These are phyloP conservation scores for Diplodia sapinea DNA, from an alignment of 2,329 filamentous ascomycete species.

Conservation along the genomic window DNA sequence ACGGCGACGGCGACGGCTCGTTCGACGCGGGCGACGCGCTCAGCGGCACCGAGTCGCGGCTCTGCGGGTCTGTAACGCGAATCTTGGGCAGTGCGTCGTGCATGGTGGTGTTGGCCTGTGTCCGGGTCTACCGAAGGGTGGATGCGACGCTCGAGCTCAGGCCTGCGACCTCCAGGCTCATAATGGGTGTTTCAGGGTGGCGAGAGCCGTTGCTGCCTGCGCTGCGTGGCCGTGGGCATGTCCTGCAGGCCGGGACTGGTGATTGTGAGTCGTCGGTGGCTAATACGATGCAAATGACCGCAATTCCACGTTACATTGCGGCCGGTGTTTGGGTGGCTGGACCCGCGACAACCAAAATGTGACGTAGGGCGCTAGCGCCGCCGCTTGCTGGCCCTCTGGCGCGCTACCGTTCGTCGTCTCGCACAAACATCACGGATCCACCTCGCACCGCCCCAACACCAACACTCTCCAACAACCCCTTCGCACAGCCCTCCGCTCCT, in stretches of 20 bases:
- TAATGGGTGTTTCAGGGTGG: slow-evolving; percentile 30
- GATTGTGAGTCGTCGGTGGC: slow-evolving; percentile 21
- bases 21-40: slow-evolving; percentile 32
- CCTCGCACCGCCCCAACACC: slow-evolving; percentile 4
- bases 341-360: slow-evolving; percentile 3
- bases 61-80: slow-evolving; percentile 52
- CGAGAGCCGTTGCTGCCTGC: slow-evolving; percentile 15
- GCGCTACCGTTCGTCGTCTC: background rate
- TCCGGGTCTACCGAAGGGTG: slow-evolving; percentile 15
- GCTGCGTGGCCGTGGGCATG: slow-evolving; percentile 8
- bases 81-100: slow-evolving; percentile 51
- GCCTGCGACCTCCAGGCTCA: slow-evolving; percentile 20
- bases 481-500: background rate
- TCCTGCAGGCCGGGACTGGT: slow-evolving; percentile 13
- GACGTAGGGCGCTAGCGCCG: slow-evolving; percentile 5
- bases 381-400: background rate
- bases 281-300: slow-evolving; percentile 28
- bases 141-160: slow-evolving; percentile 15
- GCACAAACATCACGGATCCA: slow-evolving; percentile 15
- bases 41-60: slow-evolving; percentile 42
- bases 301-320: slow-evolving; percentile 30
- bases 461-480: background rate
- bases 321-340: slow-evolving; percentile 17
- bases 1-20: slow-evolving; percentile 25
- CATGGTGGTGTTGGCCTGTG: slow-evolving; percentile 39